Percentiles rank a stretch among this genome's conserved stretches.
phyloP scores from a whole-genome alignment of 2,329 filamentous ascomycete species.

The Clonostachys sp. region DNA sequence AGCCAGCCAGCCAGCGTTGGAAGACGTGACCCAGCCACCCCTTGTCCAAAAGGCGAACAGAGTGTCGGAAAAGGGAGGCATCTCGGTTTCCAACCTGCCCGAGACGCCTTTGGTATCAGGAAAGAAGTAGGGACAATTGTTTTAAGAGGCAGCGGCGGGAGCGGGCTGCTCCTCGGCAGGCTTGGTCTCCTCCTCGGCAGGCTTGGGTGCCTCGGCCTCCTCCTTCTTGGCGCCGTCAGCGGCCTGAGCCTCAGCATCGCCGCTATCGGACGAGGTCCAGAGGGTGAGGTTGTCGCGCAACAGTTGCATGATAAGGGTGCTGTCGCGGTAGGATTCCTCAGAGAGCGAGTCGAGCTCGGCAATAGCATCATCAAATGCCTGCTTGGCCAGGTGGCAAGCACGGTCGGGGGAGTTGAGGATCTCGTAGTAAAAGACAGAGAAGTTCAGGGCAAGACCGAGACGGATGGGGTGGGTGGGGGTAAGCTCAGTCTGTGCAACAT shows the following conservation, averaged over 20 bases:
- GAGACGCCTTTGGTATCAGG: conserved; percentile 31
- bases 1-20: conserved; percentile 5
- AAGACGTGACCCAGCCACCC: conserved; percentile 14
- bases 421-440: conserved; percentile 99
- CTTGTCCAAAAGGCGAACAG: conserved; percentile 10
- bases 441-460: conserved; percentile 95
- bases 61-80: conserved; percentile 17
- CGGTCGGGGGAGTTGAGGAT: conserved; percentile 97
- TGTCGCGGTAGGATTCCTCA: conserved; percentile 98
- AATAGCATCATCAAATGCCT: conserved; percentile 98
- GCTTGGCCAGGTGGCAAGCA: conserved; percentile 97
- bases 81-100: conserved; percentile 25
- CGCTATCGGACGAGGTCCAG: conserved; percentile 92
- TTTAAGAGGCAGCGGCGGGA: conserved; percentile 49
- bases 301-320: conserved; percentile 98
- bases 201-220: conserved; percentile 34
- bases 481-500: conserved; percentile 96
- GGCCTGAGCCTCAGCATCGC: conserved; percentile 66
- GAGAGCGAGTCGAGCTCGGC: conserved; percentile 97
- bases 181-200: conserved; percentile 38
- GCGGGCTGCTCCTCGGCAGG: conserved; percentile 30
- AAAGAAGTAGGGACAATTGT: conserved; percentile 16
- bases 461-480: conserved; percentile 97
- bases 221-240: conserved; percentile 57
- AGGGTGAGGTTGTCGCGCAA: conserved; percentile 97